These are phyloP conservation scores for Tylopilus felleus DNA, from an alignment of 768 basidiomycete genomes.

Conservation along the genomic window DNA sequence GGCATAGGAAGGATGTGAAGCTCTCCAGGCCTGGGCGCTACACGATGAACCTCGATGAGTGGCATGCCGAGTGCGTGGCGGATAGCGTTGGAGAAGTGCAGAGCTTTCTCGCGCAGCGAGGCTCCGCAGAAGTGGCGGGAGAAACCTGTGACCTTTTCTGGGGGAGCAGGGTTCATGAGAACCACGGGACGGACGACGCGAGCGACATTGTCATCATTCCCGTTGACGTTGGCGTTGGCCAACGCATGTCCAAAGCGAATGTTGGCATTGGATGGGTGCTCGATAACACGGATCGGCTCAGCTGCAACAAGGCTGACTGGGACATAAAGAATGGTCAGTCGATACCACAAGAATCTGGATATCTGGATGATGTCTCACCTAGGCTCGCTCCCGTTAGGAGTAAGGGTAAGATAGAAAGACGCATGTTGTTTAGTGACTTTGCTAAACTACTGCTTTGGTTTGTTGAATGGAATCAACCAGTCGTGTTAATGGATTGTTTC, in stretches of 20 bases:
- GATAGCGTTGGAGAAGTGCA: constrained; percentile 53
- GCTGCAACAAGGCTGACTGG: constrained; percentile 40
- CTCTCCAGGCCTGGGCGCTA: constrained; percentile 11
- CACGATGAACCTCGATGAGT: constrained; percentile 35
- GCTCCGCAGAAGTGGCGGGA: constrained; percentile 33
- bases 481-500: background rate
- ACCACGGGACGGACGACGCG: constrained; percentile 15
- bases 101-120: constrained; percentile 45
- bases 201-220: constrained; percentile 25
- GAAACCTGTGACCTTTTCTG: constrained; percentile 9
- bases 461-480: background rate
- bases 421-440: constrained; percentile 29
- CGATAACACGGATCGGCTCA: constrained; percentile 49
- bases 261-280: constrained; percentile 31
- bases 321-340: background rate
- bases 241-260: constrained; percentile 39
- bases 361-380: constrained; percentile 21
- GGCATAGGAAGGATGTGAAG: constrained; percentile 31
- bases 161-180: constrained; percentile 7
- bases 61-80: constrained; percentile 54
- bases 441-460: background rate
- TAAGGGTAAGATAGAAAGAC: constrained; percentile 35
- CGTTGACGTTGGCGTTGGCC: constrained; percentile 31
- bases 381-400: constrained; percentile 36
- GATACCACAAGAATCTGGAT: background rate